Base-by-base conservation (phyloP, 2,329 filamentous ascomycete species). In the Colletotrichum magnum region DNA sequence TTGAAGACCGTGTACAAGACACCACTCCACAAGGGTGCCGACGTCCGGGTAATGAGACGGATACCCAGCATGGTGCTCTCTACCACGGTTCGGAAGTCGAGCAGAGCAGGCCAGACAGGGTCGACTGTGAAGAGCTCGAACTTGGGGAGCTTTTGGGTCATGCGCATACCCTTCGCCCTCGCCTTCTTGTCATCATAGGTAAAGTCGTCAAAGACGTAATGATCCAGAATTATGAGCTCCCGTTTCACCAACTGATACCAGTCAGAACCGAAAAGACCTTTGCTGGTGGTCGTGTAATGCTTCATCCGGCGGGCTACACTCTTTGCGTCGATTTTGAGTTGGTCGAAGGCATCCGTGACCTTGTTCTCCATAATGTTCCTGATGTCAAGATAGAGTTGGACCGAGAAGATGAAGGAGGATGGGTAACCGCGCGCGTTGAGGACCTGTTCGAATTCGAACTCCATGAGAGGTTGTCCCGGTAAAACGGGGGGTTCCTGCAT, bases 321-420 rank as follows among this genome's bases (percentile, higher is more conserved):
- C 9, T 47, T n/a, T 6, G 45, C 45, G 4, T 28, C 58, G 6
- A 13, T 32, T 5, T 58, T 18, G 0, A 63, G 43, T 6, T 50
- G 41, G n/a, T 39, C 18, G 4, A 41, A 43, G 18, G 60, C 60
- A 5, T 57, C 43, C 13, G 48, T 43, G 7, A 63, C 52, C 52
- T 63, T 43, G 2, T 41, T 5, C 10, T 64, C 61, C 13, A 58
- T n/a, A 13, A 64, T 64, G 53, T 58, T 64, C 3, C 53, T 18
- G 15, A 51, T 58, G 21, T 66, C 57, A 5, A 48, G 24, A 18
- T 61, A 61, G 0, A 61, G 39, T 48, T 66, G 57, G 0, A 61
- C 48, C 13, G 45, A 58, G 7, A 58, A 58, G 45, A 64, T 26
- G 5, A 64, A 58, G 18, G 21, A 41, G 1, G 43, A 58, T 6